These are phyloP conservation scores for Hemileccinum rubropunctum DNA, from an alignment of 768 basidiomycete genomes.

Conservation along the genomic window DNA sequence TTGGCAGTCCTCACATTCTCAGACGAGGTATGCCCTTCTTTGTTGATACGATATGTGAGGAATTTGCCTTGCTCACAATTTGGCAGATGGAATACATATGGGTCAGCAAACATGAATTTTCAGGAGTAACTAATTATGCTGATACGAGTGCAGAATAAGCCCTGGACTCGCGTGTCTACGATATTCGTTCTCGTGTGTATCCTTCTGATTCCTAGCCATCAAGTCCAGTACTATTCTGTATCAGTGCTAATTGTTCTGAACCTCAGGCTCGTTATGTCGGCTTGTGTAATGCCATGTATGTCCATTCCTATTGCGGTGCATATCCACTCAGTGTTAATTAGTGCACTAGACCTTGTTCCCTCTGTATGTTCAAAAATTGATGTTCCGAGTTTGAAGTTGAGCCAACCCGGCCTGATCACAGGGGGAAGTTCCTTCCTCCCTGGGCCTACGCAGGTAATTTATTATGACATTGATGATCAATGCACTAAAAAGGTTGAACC, in stretches of 20 bases:
- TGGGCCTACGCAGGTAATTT: conserved; percentile 7
- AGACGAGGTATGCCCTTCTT: too few relatives aligned
- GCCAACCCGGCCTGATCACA: conserved; percentile 2
- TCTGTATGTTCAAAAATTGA: conserved; percentile 1
- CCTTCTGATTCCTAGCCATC: too few relatives aligned
- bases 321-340: neutral
- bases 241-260: too few relatives aligned
- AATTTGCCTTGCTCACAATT: too few relatives aligned
- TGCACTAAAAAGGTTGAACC: too few relatives aligned
- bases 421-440: conserved; percentile 12
- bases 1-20: too few relatives aligned
- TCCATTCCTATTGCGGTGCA: neutral
- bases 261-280: neutral
- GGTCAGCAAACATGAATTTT: neutral
- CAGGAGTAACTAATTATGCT: neutral
- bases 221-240: neutral
- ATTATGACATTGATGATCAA: too few relatives aligned
- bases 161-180: neutral
- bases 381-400: neutral
- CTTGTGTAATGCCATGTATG: neutral
- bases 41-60: too few relatives aligned
- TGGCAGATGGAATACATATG: neutral
- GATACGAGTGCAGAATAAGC: neutral
- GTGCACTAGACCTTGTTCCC: neutral
- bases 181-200: neutral